phyloP scores from a whole-genome alignment of 306 rosid species.

The Glycine latifolia region DNA sequence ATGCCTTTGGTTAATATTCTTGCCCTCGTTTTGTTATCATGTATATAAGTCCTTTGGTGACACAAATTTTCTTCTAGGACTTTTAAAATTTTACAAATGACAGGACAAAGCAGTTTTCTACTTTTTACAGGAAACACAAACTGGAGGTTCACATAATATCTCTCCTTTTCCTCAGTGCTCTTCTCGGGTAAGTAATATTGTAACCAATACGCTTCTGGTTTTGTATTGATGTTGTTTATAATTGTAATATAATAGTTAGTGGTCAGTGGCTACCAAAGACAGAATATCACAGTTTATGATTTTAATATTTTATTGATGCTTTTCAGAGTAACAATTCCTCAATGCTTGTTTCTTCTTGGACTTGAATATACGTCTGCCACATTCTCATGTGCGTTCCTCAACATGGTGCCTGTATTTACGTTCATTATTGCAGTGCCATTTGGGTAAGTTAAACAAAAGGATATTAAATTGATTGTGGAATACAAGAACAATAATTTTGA shows the following conservation, averaged over 20 bases:
- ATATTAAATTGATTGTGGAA: conserved; percentile 8
- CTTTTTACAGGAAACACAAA: conserved; percentile 68
- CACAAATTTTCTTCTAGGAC: conserved; percentile 14
- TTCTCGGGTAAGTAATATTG: conserved; percentile 71
- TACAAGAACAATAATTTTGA: conserved; percentile 21
- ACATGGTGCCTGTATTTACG: conserved; percentile 81
- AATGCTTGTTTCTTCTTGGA: conserved; percentile 75
- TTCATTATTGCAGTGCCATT: conserved; percentile 80
- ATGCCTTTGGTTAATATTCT: neutral
- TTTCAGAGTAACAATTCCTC: conserved; percentile 76
- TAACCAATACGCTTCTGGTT: conserved; percentile 5
- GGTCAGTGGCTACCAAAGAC: neutral
- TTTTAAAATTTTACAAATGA: conserved; percentile 4
- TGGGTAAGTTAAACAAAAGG: conserved; percentile 57
- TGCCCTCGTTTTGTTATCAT: neutral
- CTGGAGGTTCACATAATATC: conserved; percentile 50
- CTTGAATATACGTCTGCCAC: conserved; percentile 82
- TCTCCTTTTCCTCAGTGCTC: conserved; percentile 76
- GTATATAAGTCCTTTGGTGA: neutral
- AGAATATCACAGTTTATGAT: neutral
- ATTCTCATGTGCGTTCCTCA: conserved; percentile 87
- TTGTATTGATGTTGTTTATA: neutral
- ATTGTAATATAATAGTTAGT: no score
- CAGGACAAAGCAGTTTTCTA: neutral
- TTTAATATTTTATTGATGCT: conserved; percentile 22